A percentile compares a stretch with the other conserved stretches of the same genome.
Conservation (phyloP, 352 stramenopile species). For the Stramenopiles sp. region DNA sequence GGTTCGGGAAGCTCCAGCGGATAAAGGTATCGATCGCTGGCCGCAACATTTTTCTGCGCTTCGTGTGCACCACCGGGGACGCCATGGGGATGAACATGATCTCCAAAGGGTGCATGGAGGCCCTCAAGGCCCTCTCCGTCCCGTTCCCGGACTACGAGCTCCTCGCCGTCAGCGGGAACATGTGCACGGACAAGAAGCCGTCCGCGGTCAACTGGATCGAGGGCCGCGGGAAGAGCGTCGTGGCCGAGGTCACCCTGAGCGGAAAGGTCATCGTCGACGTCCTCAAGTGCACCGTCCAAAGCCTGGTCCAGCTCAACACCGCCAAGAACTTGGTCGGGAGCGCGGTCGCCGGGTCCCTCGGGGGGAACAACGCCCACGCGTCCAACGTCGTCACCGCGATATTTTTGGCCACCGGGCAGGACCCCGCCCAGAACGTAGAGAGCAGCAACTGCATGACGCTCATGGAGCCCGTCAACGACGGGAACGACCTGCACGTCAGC, state of each 20-base stretch:
- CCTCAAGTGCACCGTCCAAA: conserved; percentile 56
- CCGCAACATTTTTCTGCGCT: conserved; percentile 58
- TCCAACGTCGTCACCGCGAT: conserved; percentile 71
- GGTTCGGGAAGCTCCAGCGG: conserved; percentile 49
- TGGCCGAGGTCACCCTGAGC: conserved; percentile 55
- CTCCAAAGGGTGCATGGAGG: conserved; percentile 53
- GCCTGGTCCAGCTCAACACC: conserved; percentile 57
- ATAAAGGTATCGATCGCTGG: conserved; percentile 48
- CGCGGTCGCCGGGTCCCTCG: conserved; percentile 54
- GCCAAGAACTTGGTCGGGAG: conserved; percentile 73
- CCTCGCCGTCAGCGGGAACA: conserved; percentile 60
- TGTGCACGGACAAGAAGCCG: conserved; percentile 79
- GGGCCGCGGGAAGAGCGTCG: conserved; percentile 60
- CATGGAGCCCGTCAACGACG: conserved; percentile 51
- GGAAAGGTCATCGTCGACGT: conserved; percentile 41
- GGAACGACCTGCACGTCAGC: conserved; percentile 34
- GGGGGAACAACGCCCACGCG: conserved; percentile 71
- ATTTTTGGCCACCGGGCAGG: conserved; percentile 68
- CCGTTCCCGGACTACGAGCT: conserved; percentile 44
- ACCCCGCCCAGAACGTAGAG: conserved; percentile 73
- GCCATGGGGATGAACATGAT: conserved; percentile 88
- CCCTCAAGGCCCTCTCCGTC: conserved; percentile 42
- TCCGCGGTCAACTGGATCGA: conserved; percentile 73
- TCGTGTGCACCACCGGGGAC: conserved; percentile 61
- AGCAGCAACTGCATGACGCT: conserved; percentile 65